Evolutionary conservation across 2,329 filamentous ascomycete genomes (phyloP).

Genomic region (Monilinia vaccinii-corymbosi): DNA sequence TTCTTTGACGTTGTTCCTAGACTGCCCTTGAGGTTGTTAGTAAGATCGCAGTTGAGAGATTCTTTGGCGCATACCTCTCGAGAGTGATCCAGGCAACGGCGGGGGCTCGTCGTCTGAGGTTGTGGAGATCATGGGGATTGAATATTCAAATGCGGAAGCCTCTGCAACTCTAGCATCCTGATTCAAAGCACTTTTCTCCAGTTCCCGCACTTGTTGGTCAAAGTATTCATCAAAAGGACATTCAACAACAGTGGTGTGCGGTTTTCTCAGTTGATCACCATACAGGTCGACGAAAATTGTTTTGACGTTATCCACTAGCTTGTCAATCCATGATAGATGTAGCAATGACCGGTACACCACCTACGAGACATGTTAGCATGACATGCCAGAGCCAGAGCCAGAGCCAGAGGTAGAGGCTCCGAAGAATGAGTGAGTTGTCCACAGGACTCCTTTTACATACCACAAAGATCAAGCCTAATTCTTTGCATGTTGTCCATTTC

Average conservation of each 20-base stretch:
- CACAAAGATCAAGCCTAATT: slow-evolving; percentile 91
- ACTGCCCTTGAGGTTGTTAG: slow-evolving; percentile 16
- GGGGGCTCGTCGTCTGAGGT: slow-evolving; percentile 39
- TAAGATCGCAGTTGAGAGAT: not conserved
- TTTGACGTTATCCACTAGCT: slow-evolving; percentile 88
- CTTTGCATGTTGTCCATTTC: slow-evolving; percentile 89
- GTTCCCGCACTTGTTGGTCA: slow-evolving; percentile 79
- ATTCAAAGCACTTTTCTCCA: slow-evolving; percentile 49
- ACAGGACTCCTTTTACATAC: slow-evolving; percentile 37
- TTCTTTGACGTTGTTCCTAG: slow-evolving; percentile 26
- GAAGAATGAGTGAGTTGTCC: not conserved
- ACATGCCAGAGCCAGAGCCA: not conserved
- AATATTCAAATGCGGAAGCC: slow-evolving; percentile 21
- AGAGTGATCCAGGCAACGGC: slow-evolving; percentile 33
- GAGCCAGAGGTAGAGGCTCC: not conserved
- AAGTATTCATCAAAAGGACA: slow-evolving; percentile 92
- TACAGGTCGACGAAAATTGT: slow-evolving; percentile 89
- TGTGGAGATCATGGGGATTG: slow-evolving; percentile 15
- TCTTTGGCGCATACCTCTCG: slow-evolving; percentile 19
- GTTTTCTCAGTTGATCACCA: slow-evolving; percentile 73
- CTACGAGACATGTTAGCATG: slow-evolving; percentile 36
- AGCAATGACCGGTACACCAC: slow-evolving; percentile 94
- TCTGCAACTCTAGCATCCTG: slow-evolving; percentile 23
- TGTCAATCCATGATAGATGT: slow-evolving; percentile 94
- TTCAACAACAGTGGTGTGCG: slow-evolving; percentile 67